Conservation (phyloP, 352 stramenopile species). For the Globisporangium heterothallicum region DNA sequence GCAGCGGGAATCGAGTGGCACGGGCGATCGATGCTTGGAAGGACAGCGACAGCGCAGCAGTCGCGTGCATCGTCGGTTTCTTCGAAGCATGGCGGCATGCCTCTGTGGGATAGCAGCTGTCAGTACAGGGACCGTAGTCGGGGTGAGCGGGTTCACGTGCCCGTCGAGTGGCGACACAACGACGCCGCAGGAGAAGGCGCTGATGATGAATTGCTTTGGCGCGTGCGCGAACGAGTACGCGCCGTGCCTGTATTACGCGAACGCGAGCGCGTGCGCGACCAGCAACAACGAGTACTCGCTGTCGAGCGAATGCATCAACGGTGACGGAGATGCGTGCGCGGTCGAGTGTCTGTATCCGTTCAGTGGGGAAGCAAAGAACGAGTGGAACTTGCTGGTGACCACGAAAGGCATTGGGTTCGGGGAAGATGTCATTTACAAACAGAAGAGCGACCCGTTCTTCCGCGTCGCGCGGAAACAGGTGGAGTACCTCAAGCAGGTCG, state of each 20-base stretch:
- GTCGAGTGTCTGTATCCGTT: slow-evolving; percentile 37
- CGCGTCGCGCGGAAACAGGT: slow-evolving; percentile 20
- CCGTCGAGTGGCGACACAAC: neutral
- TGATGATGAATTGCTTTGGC: slow-evolving; percentile 22
- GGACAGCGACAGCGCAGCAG: too few relatives aligned
- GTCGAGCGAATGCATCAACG: slow-evolving; percentile 12
- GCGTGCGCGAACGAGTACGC: slow-evolving; percentile 14
- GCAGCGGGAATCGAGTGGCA: too few relatives aligned
- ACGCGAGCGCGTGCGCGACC: slow-evolving; percentile 10
- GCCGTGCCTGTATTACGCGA: slow-evolving; percentile 19
- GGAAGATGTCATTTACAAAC: slow-evolving; percentile 17
- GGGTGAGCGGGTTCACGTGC: slow-evolving; percentile 6
- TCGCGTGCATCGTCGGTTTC: too few relatives aligned
- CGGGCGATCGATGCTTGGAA: too few relatives aligned
- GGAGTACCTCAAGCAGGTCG: slow-evolving; percentile 16
- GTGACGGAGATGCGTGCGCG: slow-evolving; percentile 16
- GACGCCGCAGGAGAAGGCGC: slow-evolving; percentile 7
- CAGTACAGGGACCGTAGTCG: too few relatives aligned
- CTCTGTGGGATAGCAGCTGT: slow-evolving; percentile 1
- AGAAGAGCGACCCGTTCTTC: slow-evolving; percentile 17
- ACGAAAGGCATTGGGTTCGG: slow-evolving; percentile 21
- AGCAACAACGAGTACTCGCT: too few relatives aligned
- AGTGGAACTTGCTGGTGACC: slow-evolving; percentile 32
- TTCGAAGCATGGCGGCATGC: too few relatives aligned
- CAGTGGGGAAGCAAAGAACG: slow-evolving; percentile 12